These are phyloP conservation scores for Trypanosoma melophagium DNA, from an alignment of 208 protist genomes.

Conservation along the genomic window DNA sequence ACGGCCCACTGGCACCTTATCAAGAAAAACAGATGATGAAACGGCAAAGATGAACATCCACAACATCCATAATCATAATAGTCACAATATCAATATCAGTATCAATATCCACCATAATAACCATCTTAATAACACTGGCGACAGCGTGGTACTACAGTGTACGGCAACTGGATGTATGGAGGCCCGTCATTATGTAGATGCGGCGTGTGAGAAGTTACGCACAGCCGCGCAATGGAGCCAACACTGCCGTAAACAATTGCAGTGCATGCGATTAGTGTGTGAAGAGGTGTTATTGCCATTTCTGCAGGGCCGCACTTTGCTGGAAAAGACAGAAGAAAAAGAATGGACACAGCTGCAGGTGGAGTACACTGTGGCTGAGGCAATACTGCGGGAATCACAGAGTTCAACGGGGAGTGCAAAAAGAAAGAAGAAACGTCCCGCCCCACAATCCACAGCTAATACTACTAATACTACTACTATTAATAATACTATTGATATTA, in stretches of 20 bases:
- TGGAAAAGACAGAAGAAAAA: slow-evolving; percentile 5
- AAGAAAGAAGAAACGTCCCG: too few species aligned
- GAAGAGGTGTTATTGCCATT: slow-evolving; percentile 12
- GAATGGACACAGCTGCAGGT: slow-evolving; percentile 5
- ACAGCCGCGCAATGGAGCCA: not conserved
- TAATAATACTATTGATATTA: too few species aligned
- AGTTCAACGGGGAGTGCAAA: not conserved
- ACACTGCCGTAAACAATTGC: not conserved
- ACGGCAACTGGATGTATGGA: not conserved
- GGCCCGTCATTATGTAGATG: slow-evolving; percentile 8
- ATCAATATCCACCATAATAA: too few species aligned
- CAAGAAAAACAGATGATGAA: not conserved
- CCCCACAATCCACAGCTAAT: too few species aligned
- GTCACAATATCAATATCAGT: too few species aligned
- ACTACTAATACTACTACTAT: too few species aligned
- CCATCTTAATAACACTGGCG: not conserved
- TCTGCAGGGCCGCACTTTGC: slow-evolving; percentile 1
- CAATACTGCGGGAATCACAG: slow-evolving; percentile 6
- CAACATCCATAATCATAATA: too few species aligned
- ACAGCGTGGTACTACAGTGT: slow-evolving; percentile 1
- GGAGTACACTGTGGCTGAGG: not conserved
- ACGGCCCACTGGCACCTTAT: not conserved
- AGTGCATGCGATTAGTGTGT: not conserved
- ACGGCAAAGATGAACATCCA: too few species aligned
- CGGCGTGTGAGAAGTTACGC: slow-evolving; percentile 14